Conservation (phyloP, 306 rosid genomes). For the Notholithocarpus densiflorus region DNA sequence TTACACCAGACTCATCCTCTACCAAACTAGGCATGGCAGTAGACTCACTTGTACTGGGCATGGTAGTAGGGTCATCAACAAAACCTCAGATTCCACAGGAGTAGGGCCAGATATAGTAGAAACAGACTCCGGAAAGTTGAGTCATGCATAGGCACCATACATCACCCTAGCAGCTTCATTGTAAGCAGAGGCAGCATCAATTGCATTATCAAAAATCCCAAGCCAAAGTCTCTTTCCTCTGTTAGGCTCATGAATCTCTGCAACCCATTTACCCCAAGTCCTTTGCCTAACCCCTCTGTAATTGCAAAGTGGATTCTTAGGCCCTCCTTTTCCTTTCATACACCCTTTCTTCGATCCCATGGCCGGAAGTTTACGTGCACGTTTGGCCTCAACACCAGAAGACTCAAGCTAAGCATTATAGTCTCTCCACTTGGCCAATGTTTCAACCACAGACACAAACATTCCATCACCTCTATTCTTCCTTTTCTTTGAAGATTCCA, state of each 20-base stretch:
- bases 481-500: no score
- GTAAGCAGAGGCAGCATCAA: conserved; percentile 66
- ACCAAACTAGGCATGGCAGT: conserved; percentile 5
- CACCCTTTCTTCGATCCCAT: neutral
- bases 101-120: conserved; percentile 35
- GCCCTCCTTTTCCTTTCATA: no score
- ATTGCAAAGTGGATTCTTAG: no score
- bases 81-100: conserved; percentile 50
- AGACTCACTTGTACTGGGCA: conserved; percentile 12
- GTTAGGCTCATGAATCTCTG: conserved; percentile 76
- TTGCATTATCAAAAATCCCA: conserved; percentile 63
- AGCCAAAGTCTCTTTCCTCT: conserved; percentile 75
- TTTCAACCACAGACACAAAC: no score
- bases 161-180: conserved; percentile 90
- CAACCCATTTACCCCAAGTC: conserved; percentile 61
- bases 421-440: no score
- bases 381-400: no score
- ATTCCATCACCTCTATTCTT: no score
- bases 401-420: no score
- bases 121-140: conserved; percentile 48
- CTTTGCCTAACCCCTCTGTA: no score
- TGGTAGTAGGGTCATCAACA: conserved; percentile 17
- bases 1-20: conserved; percentile 13
- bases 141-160: conserved; percentile 75
- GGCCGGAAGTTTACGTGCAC: no score